Evolutionary conservation across 495 filamentous ascomycete genomes (phyloP), one percentile per base, ranked within the genome.

Genomic region (Penicillium lagena): DNA sequence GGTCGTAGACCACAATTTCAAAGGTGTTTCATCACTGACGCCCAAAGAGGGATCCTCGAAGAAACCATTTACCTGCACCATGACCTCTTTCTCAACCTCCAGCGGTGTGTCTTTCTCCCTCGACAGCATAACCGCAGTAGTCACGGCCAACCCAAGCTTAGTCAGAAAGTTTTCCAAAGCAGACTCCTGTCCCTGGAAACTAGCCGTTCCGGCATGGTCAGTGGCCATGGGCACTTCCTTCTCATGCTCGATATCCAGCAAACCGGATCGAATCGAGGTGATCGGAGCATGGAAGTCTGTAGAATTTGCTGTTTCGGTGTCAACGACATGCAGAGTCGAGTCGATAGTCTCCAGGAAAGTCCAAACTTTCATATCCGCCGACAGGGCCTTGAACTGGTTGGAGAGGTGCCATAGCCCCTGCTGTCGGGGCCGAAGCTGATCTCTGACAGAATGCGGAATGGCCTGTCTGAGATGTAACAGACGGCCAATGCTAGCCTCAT

Each of bases 311-410:
- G 54, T 56, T 12, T 68, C 62, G 0, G 50, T 42, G 46, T 71
- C 66, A 12, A 47, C 43, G 7, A 78, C 68, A 5, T 72, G 71
- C 32, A 85, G 60, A 7, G 68, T 64, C 0, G 81, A 82, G 49
- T 86, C 82, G 3, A 74, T 56, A 1, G 78, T 85, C 54, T 85
- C 82, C 30, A 81, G 76, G 28, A 84, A 81, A 4, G 79, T 78
- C 76, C 80, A 85, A n/a, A 86, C 63, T 38, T 77, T 79, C 36
- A 85, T 67, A 40, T 85, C 81, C 32, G 76, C 73, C 2, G 78
- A 75, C 12, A 82, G 70, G 7, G 73, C 66, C 45, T 73, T 73
- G 53, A 85, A 86, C 17, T 72, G 61, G 9, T 76, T 71, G 11
- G 80, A 75, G 31, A 83, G 61, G 28, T 59, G 55, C 44, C 74